Evolutionary conservation across 768 basidiomycete genomes (phyloP).

Genomic region (Auricularia cornea): DNA sequence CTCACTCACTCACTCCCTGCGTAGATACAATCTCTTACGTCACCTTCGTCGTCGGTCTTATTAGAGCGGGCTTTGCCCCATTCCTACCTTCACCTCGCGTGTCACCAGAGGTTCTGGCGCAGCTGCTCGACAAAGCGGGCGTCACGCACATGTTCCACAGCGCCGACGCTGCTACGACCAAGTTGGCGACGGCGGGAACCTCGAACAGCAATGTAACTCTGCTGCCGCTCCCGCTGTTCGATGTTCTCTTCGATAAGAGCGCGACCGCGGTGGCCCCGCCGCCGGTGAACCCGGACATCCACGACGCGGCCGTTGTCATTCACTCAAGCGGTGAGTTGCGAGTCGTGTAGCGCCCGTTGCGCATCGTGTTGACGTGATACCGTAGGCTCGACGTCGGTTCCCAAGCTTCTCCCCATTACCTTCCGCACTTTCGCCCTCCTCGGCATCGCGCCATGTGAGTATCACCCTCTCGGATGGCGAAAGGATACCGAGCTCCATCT

Average conservation of each 20-base stretch:
- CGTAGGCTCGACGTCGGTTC: not conserved
- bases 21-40: conserved; percentile 23
- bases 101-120: conserved; percentile 37
- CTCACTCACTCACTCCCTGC: no score
- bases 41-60: conserved; percentile 7
- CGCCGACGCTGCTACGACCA: not conserved
- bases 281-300: conserved; percentile 6
- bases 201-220: not conserved
- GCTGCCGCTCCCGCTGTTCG: conserved; percentile 14
- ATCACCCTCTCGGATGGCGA: not conserved
- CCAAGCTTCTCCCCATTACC: not conserved
- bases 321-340: conserved; percentile 19
- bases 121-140: conserved; percentile 30
- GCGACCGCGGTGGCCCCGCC: conserved; percentile 10
- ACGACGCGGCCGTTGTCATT: conserved; percentile 16
- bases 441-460: not conserved
- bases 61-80: conserved; percentile 12
- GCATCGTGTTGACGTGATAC: not conserved
- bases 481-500: not conserved
- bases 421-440: not conserved
- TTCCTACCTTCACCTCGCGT: conserved; percentile 37
- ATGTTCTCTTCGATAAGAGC: conserved; percentile 11
- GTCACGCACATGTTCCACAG: conserved; percentile 20
- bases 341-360: no score
- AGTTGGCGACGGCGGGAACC: not conserved